A percentile compares a stretch with the other conserved stretches of the same genome.
These are phyloP conservation scores for Cryphonectria carpinicola DNA, from an alignment of 2,329 filamentous ascomycete species.

Conservation along the genomic window DNA sequence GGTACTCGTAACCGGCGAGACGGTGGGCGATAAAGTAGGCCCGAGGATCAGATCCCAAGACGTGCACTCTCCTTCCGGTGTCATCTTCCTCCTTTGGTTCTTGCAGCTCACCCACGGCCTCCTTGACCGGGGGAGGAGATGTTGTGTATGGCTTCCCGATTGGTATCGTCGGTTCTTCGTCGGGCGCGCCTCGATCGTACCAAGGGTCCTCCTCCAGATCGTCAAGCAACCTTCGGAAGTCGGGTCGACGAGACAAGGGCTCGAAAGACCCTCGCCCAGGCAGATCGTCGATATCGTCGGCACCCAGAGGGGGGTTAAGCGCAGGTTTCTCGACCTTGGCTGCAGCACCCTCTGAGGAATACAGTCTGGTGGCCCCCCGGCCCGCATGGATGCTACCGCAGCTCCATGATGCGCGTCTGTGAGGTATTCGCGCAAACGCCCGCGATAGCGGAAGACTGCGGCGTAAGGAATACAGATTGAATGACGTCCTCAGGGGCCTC, in stretches of 20 bases:
- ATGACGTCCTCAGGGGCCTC: slow-evolving; percentile 36
- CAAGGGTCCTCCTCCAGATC: slow-evolving; percentile 20
- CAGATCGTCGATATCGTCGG: slow-evolving; percentile 19
- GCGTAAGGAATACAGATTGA: slow-evolving; percentile 48
- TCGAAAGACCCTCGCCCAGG: slow-evolving; percentile 20
- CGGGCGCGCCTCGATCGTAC: slow-evolving; percentile 11
- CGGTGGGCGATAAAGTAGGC: slow-evolving; percentile 37
- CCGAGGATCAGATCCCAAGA: slow-evolving; percentile 26
- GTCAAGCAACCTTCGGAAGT: slow-evolving; percentile 21
- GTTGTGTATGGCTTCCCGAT: slow-evolving; percentile 24
- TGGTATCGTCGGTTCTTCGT: slow-evolving; percentile 5
- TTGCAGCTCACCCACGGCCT: not conserved
- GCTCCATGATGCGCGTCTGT: slow-evolving; percentile 43
- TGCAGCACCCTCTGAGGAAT: slow-evolving; percentile 28
- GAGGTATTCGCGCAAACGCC: slow-evolving; percentile 48
- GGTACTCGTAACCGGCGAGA: slow-evolving; percentile 35
- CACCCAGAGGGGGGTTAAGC: slow-evolving; percentile 1
- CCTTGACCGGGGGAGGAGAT: not conserved
- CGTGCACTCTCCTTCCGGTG: slow-evolving; percentile 19
- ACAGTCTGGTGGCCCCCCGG: slow-evolving; percentile 44
- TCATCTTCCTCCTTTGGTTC: slow-evolving; percentile 11
- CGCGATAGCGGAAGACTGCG: slow-evolving; percentile 46
- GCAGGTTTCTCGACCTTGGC: slow-evolving; percentile 25
- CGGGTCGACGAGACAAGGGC: slow-evolving; percentile 19
- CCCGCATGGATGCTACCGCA: slow-evolving; percentile 44